A percentile compares a stretch with the other conserved stretches of the same genome.
Conservation (phyloP, 495 filamentous ascomycete species). For the Aspergillus mulundensis region DNA sequence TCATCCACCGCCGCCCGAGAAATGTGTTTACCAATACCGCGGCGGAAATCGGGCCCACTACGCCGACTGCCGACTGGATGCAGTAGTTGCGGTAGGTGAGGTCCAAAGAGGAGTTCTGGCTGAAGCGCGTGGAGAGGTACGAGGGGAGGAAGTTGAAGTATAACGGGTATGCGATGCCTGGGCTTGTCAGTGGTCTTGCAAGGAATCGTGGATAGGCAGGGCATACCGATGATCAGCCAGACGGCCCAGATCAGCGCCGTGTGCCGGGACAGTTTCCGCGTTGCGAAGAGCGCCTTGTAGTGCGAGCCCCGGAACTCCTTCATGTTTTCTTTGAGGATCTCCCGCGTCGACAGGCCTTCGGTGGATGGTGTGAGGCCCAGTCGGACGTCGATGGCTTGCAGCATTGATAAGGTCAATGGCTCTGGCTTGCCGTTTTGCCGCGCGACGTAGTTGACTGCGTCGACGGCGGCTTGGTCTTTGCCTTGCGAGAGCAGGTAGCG, state of each 20-base stretch:
- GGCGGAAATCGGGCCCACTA: constrained; percentile 27
- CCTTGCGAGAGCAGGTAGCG: constrained; percentile 31
- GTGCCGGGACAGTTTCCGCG: constrained; percentile 19
- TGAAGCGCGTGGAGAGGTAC: constrained; percentile 30
- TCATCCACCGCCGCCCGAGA: constrained; percentile 32
- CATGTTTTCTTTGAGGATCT: constrained; percentile 29
- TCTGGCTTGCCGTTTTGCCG: constrained; percentile 27
- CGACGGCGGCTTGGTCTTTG: constrained; percentile 28
- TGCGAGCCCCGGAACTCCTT: constrained; percentile 25
- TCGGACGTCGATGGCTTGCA: constrained; percentile 27
- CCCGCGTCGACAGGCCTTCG: constrained; percentile 16
- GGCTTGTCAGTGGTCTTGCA: background rate
- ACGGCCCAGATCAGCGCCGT: constrained; percentile 26
- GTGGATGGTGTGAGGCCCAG: constrained; percentile 4
- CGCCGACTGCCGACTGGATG: constrained; percentile 29
- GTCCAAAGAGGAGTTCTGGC: constrained; percentile 21
- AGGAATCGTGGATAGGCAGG: background rate
- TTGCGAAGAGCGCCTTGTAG: constrained; percentile 27
- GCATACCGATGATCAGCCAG: constrained; percentile 30
- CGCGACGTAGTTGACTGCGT: constrained; percentile 30
- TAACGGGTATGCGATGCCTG: constrained; percentile 31
- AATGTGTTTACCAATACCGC: constrained; percentile 27
- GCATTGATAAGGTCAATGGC: constrained; percentile 27
- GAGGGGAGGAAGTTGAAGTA: constrained; percentile 35
- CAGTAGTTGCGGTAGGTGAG: constrained; percentile 33